Evolutionary conservation across 2,329 filamentous ascomycete genomes (phyloP).

Genomic region (Westerdykella ornata): DNA sequence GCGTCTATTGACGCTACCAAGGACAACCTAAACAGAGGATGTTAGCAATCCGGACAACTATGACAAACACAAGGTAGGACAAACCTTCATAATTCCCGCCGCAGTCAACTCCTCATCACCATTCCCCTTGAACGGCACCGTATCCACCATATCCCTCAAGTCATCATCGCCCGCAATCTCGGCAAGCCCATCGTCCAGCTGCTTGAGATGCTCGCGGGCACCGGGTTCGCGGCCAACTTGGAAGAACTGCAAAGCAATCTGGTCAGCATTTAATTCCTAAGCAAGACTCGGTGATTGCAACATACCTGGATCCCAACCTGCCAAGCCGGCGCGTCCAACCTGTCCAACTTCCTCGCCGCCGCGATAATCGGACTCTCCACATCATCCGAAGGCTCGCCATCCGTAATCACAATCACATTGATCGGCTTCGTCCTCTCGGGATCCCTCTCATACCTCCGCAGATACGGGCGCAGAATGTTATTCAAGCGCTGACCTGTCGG

Average conservation of each 20-base stretch:
- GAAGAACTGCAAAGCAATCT: constrained; percentile 55
- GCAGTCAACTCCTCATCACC: constrained; percentile 53
- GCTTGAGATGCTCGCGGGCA: constrained; percentile 59
- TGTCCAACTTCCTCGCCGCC: constrained; percentile 64
- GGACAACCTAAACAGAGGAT: constrained; percentile 46
- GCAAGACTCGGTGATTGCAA: too few relatives aligned
- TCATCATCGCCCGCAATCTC: constrained; percentile 47
- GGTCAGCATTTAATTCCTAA: too few relatives aligned
- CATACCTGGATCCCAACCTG: constrained; percentile 73
- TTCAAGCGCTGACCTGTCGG: constrained; percentile 67
- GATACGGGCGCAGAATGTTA: constrained; percentile 66
- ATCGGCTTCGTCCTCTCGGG: constrained; percentile 61
- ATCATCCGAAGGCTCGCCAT: constrained; percentile 76
- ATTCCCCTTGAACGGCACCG: constrained; percentile 62
- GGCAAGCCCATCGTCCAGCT: constrained; percentile 67
- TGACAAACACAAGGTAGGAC: background rate
- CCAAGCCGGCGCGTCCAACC: constrained; percentile 62
- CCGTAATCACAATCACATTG: constrained; percentile 90
- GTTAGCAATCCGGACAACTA: background rate
- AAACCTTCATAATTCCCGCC: constrained; percentile 65
- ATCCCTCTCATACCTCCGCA: constrained; percentile 49
- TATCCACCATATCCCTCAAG: constrained; percentile 86
- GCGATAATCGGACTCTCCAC: constrained; percentile 59
- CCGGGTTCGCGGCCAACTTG: constrained; percentile 71
- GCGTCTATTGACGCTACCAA: constrained; percentile 66